Conservation (phyloP, 768 basidiomycete genomes). For the Pulveroboletus sp. region DNA sequence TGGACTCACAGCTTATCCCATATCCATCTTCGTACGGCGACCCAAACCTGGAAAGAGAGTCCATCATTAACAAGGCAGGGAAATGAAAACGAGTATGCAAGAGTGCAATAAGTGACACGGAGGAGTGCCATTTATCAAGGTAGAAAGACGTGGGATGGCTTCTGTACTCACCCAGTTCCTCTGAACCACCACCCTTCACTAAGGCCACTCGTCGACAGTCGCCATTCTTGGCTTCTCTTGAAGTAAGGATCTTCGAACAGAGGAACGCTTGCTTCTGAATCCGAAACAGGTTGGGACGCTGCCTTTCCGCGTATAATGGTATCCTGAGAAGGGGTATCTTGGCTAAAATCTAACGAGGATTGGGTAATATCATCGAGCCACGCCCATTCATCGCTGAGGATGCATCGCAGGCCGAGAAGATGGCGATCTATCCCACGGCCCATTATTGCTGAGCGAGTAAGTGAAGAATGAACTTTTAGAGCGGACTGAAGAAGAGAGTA, state of each 20-base stretch:
- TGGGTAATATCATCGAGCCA: conserved; percentile 22
- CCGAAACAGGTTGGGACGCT: not conserved
- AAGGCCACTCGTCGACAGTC: conserved; percentile 84
- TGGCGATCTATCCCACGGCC: conserved; percentile 90
- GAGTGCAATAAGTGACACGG: not conserved
- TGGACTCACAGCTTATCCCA: conserved; percentile 82
- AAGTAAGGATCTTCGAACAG: conserved; percentile 82
- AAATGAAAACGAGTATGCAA: not conserved
- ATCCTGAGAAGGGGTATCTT: conserved; percentile 7
- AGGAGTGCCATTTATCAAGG: not conserved
- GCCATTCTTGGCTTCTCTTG: conserved; percentile 75
- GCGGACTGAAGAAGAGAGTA: conserved; percentile 62
- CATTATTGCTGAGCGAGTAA: conserved; percentile 74
- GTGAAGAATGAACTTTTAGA: conserved; percentile 62
- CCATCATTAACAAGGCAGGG: conserved; percentile 4
- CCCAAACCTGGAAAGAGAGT: conserved; percentile 57
- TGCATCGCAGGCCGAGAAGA: conserved; percentile 75
- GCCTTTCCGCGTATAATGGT: not conserved
- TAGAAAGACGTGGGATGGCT: not conserved
- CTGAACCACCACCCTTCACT: conserved; percentile 84
- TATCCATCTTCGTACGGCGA: conserved; percentile 81
- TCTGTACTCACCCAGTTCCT: conserved; percentile 68
- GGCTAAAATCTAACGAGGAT: not conserved
- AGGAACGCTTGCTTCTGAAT: conserved; percentile 11
- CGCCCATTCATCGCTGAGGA: conserved; percentile 43